Evolutionary conservation across 768 basidiomycete genomes (phyloP), one percentile per base, ranked within the genome.

Genomic region (Termitomyces sp.): DNA sequence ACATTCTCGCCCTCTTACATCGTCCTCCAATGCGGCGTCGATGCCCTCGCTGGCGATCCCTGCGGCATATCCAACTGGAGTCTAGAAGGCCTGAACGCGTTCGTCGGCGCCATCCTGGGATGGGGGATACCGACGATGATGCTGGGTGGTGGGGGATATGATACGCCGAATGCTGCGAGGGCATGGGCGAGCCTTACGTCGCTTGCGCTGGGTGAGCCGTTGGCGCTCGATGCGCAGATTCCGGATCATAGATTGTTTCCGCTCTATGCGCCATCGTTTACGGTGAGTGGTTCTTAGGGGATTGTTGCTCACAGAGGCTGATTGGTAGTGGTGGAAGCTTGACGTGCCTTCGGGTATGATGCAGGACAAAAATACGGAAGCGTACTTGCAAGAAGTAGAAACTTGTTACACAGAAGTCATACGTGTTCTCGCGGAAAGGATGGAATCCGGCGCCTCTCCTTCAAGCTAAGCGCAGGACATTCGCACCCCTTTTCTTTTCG

Each of bases 121-220:
- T 60, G 56, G 56, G 51, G 46, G 0, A 21, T 60, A 0, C 59
- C 59, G 4, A 45, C 50, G 51, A 62, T 91, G 42, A 66, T 92
- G n/a, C 77, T 93, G 3, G 89, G 90, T 8, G 90, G 90, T 53
- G 90, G 93, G 17, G 95, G 95, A 0, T 97, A 98, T 66, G 76
- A 89, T 61, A 81, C 83, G 4, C 73, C 90, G 1, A 95, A 95
- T 61, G 85, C 85, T 1, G 93, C 94, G 0, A 80, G 93, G 12
- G 90, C 90, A 0, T 97, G 93, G 92, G 76, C 90, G 0, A 84
- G 84, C 62, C 70, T 94, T 17, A 96, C 93, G 1, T 86, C 87
- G 0, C 70, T 90, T 4, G 81, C 82, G 89, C 70, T 81, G 24
- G 79, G 75, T 2, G 68, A 70, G 10, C 77, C 83, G 0, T 71